A percentile compares a stretch with the other conserved stretches of the same genome.
These are phyloP conservation scores for Andrographis paniculata DNA, from an alignment of 305 asterid species.

Conservation along the genomic window DNA sequence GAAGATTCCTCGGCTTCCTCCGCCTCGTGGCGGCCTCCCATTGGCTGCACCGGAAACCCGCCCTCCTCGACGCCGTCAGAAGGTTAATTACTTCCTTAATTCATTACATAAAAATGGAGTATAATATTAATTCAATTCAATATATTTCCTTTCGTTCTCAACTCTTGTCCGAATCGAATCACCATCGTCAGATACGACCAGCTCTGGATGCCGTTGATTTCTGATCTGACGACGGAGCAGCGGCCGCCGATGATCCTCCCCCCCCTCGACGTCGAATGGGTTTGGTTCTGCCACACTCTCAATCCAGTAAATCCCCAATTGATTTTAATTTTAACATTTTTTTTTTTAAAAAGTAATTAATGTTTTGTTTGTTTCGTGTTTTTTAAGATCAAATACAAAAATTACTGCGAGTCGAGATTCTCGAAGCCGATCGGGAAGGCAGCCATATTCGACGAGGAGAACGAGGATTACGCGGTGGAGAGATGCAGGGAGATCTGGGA, in stretches of 20 bases:
- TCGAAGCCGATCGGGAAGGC: constrained; percentile 68
- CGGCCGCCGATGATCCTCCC: constrained; percentile 80
- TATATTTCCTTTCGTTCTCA: too few species aligned
- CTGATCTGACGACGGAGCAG: constrained; percentile 45
- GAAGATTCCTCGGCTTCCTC: constrained; percentile 52
- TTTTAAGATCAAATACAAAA: constrained; percentile 63
- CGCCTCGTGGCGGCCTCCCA: constrained; percentile 48
- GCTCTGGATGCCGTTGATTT: constrained; percentile 89
- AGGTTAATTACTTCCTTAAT: too few species aligned
- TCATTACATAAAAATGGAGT: too few species aligned
- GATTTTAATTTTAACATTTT: neutral
- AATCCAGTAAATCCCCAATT: constrained; percentile 34
- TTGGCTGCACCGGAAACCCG: constrained; percentile 48
- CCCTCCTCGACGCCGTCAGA: constrained; percentile 61
- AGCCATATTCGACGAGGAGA: constrained; percentile 66
- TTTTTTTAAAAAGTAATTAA: neutral
- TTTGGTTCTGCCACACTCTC: constrained; percentile 87
- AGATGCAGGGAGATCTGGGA: constrained; percentile 79
- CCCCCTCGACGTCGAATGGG: constrained; percentile 92
- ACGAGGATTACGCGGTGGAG: constrained; percentile 70
- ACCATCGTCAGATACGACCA: constrained; percentile 68
- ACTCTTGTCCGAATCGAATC: too few species aligned
- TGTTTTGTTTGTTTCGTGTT: constrained; percentile 10
- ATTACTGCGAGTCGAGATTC: constrained; percentile 75
- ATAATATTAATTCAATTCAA: too few species aligned